These are phyloP conservation scores for Phoenix dactylifera DNA, from an alignment of 176 grass and related monocot species.

Conservation along the genomic window DNA sequence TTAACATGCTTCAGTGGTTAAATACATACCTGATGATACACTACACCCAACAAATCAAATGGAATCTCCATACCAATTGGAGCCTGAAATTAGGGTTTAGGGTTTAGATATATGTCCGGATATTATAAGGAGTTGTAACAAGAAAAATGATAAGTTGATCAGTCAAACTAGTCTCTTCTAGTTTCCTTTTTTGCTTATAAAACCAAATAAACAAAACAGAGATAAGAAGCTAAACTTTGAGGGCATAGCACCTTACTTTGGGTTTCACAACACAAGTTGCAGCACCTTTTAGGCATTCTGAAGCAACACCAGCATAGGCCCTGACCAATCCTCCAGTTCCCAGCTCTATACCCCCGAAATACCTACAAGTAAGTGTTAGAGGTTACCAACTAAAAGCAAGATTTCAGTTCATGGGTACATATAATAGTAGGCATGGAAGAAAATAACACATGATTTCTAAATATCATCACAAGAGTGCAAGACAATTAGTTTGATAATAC, in stretches of 20 bases:
- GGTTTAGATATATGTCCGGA: background rate
- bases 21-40: constrained; percentile 74
- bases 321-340: constrained; percentile 81
- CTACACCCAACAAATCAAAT: constrained; percentile 80
- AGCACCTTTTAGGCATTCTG: constrained; percentile 82
- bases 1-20: background rate
- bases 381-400: background rate
- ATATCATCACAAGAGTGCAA: no score
- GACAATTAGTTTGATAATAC: no score
- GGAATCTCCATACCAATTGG: constrained; percentile 75
- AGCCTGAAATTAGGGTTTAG: constrained; percentile 35
- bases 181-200: background rate
- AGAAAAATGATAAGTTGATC: background rate
- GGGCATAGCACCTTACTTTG: constrained; percentile 34
- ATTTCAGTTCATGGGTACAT: background rate
- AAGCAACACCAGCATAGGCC: constrained; percentile 88
- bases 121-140: background rate
- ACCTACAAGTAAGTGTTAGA: constrained; percentile 19
- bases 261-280: constrained; percentile 79
- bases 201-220: constrained; percentile 12
- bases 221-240: constrained; percentile 5
- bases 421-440: no score
- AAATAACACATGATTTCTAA: no score
- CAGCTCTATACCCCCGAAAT: constrained; percentile 96
- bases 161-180: no score